Conservation (phyloP, 2,329 filamentous ascomycete genomes). For the Hymenoscyphus scutula region DNA sequence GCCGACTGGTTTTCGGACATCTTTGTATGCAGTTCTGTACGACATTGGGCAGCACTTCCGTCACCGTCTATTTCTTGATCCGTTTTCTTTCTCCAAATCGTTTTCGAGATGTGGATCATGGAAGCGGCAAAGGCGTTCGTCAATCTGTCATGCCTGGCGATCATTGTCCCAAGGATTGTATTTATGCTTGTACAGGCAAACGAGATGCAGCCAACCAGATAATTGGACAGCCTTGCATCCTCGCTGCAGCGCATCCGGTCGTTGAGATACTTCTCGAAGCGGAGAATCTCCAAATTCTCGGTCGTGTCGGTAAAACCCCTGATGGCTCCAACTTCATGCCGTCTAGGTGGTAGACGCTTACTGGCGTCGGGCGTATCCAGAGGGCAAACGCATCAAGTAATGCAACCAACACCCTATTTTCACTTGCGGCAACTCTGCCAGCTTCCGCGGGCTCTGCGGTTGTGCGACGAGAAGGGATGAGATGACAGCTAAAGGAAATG, state of each 20-base stretch:
- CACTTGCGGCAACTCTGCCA: constrained; percentile 1
- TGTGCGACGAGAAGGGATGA: constrained; percentile 10
- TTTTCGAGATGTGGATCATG: constrained; percentile 6
- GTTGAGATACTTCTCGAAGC: constrained; percentile 1
- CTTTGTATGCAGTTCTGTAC: constrained; percentile 8
- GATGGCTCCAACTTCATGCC: background rate
- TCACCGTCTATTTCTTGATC: constrained; percentile 3
- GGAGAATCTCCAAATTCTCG: background rate
- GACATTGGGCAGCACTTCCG: constrained; percentile 20
- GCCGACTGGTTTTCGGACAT: constrained; percentile 14
- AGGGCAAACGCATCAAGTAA: constrained; percentile 3
- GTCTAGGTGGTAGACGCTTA: background rate
- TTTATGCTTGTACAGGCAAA: constrained; percentile 15
- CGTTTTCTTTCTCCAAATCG: background rate
- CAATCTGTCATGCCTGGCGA: constrained; percentile 15
- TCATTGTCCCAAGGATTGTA: constrained; percentile 12
- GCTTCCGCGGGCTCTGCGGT: background rate
- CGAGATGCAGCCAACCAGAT: constrained; percentile 17
- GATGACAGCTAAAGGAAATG: constrained; percentile 7
- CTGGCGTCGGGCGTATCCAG: background rate
- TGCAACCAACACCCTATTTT: background rate
- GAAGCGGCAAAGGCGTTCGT: constrained; percentile 15
- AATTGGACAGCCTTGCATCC: constrained; percentile 22
- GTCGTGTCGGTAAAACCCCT: background rate
- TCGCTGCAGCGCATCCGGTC: background rate